Conservation (phyloP, 805 yeast genomes). For the Cyberlindnera misumaiensis region DNA sequence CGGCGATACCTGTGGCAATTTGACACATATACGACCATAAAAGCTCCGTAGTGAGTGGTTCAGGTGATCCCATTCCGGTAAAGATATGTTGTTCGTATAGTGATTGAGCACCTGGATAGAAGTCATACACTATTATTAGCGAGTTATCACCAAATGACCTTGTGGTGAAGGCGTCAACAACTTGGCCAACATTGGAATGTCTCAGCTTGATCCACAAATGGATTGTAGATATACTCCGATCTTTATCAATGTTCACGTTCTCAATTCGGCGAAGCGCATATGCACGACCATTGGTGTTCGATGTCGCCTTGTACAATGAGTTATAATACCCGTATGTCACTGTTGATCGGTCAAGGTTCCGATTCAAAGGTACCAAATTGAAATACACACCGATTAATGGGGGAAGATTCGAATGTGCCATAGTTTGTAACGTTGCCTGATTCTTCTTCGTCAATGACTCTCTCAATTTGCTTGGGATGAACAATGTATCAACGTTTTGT, state of each 20-base stretch:
- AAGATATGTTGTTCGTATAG: slow-evolving; percentile 62
- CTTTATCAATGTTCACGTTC: slow-evolving; percentile 45
- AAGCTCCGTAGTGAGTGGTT: slow-evolving; percentile 51
- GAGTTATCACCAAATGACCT: slow-evolving; percentile 79
- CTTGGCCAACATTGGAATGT: slow-evolving; percentile 53
- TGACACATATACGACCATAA: slow-evolving; percentile 78
- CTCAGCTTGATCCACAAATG: slow-evolving; percentile 59
- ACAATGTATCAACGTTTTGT: slow-evolving; percentile 59
- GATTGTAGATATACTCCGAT: slow-evolving; percentile 51
- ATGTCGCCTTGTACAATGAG: slow-evolving; percentile 70
- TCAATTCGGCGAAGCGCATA: slow-evolving; percentile 75
- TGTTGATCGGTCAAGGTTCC: slow-evolving; percentile 28
- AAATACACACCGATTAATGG: slow-evolving; percentile 78
- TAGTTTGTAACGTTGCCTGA: slow-evolving; percentile 70
- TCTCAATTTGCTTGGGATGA: slow-evolving; percentile 66
- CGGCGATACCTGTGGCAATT: slow-evolving; percentile 59
- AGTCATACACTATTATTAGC: slow-evolving; percentile 75
- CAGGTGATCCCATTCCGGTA: slow-evolving; percentile 33
- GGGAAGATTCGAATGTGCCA: slow-evolving; percentile 57
- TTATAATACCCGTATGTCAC: slow-evolving; percentile 46
- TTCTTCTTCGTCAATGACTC: slow-evolving; percentile 65
- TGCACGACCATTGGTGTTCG: slow-evolving; percentile 69
- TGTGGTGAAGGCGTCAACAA: slow-evolving; percentile 81
- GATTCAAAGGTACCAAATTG: slow-evolving; percentile 77
- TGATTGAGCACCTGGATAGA: slow-evolving; percentile 70